phyloP scores from a whole-genome alignment of 2,329 filamentous ascomycete species.

The Thielaviopsis euricoi region DNA sequence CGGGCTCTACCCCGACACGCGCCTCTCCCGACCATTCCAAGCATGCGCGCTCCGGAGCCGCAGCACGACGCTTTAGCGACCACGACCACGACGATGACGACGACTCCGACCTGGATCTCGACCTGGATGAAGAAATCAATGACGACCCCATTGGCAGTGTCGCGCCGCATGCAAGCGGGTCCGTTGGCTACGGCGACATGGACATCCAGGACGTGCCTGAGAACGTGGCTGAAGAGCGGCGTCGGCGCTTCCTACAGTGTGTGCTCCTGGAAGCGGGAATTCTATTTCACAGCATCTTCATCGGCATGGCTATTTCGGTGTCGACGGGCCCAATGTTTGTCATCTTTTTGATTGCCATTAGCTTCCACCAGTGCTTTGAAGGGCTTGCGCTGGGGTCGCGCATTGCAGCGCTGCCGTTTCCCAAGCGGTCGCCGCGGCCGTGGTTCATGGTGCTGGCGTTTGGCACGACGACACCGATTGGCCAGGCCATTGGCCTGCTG shows the following conservation, averaged over 20 bases:
- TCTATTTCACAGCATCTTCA: conserved; percentile 72
- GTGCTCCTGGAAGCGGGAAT: conserved; percentile 69
- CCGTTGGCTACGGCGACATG: conserved; percentile 13
- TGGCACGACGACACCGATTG: conserved; percentile 61
- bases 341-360: conserved; percentile 64
- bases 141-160: conserved; percentile 19
- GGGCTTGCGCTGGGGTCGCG: conserved; percentile 68
- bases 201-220: conserved; percentile 11
- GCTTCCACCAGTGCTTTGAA: conserved; percentile 79
- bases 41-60: conserved; percentile 8
- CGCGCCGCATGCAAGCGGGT: conserved; percentile 15
- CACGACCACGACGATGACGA: conserved; percentile 30
- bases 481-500: conserved; percentile 65
- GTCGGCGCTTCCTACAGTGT: conserved; percentile 58
- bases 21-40: conserved; percentile 17
- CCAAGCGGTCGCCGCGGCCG: conserved; percentile 54
- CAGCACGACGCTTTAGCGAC: conserved; percentile 12
- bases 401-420: conserved; percentile 70
- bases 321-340: conserved; percentile 65
- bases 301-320: conserved; percentile 73
- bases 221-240: conserved; percentile 35
- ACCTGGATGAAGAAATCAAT: conserved; percentile 46
- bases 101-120: conserved; percentile 41
- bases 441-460: conserved; percentile 72
- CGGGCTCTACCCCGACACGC: conserved; percentile 31